A percentile compares a stretch with the other conserved stretches of the same genome.
phyloP scores from a whole-genome alignment of 2,329 filamentous ascomycete genomes.

The Nannizziopsis arthrosporioides region DNA sequence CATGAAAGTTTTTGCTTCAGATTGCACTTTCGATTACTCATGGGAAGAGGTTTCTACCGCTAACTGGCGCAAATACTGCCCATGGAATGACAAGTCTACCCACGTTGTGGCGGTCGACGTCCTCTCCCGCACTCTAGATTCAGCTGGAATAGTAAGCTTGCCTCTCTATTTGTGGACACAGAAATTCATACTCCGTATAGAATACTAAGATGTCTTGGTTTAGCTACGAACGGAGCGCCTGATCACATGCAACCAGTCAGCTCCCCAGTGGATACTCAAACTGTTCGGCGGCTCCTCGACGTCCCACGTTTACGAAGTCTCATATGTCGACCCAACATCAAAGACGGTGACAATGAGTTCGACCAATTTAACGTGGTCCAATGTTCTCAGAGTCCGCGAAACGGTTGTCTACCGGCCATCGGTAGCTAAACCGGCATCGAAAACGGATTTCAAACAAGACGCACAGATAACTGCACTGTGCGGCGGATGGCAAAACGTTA shows the following conservation, averaged over 20 bases:
- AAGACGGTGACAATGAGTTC: conserved; percentile 95
- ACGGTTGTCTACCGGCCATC: conserved; percentile 74
- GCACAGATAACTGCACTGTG: conserved; percentile 89
- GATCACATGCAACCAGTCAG: conserved; percentile 41
- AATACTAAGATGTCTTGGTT: background rate
- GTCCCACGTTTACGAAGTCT: conserved; percentile 86
- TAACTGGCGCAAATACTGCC: conserved; percentile 98
- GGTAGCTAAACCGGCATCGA: conserved; percentile 37
- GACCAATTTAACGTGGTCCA: conserved; percentile 85
- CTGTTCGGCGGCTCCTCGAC: conserved; percentile 70
- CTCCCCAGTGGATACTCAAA: conserved; percentile 50
- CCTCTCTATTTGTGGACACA: conserved; percentile 4
- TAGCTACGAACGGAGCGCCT: conserved; percentile 59
- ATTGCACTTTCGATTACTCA: conserved; percentile 87
- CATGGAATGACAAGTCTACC: conserved; percentile 97
- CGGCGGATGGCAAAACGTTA: conserved; percentile 94
- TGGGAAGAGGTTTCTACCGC: conserved; percentile 96
- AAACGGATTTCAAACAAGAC: conserved; percentile 75
- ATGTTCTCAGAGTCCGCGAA: conserved; percentile 83
- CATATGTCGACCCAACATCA: conserved; percentile 72
- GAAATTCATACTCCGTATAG: too few species aligned
- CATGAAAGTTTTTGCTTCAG: conserved; percentile 94
- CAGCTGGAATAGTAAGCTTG: conserved; percentile 54
- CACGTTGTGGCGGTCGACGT: conserved; percentile 96
- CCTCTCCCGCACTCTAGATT: conserved; percentile 57